Conservation (phyloP, 2,329 filamentous ascomycete species). For the Geosmithia putterillii region DNA sequence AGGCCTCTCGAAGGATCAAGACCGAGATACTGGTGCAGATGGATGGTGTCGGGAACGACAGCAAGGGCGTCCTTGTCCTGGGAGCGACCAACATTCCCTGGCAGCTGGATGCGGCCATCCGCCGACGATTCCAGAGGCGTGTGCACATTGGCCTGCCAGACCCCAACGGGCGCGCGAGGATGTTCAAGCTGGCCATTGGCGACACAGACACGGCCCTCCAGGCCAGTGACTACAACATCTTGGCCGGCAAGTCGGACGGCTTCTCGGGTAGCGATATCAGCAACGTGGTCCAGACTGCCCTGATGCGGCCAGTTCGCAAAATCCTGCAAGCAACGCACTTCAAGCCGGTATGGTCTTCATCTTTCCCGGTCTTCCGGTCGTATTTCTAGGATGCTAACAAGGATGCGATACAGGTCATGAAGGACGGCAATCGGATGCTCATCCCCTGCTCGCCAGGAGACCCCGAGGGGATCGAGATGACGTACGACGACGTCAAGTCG, state of each 20-base stretch:
- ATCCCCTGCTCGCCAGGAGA: conserved; percentile 95
- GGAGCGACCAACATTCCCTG: conserved; percentile 98
- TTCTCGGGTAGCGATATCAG: conserved; percentile 94
- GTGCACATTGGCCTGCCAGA: conserved; percentile 95
- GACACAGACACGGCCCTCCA: conserved; percentile 79
- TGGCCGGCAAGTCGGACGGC: conserved; percentile 77
- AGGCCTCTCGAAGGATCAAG: conserved; percentile 95
- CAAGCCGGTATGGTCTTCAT: conserved; percentile 55
- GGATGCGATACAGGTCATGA: conserved; percentile 43
- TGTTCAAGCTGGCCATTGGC: conserved; percentile 95
- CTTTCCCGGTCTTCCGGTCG: neutral
- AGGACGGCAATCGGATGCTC: conserved; percentile 54
- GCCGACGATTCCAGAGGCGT: conserved; percentile 87
- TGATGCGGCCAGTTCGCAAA: conserved; percentile 95
- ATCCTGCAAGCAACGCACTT: conserved; percentile 98
- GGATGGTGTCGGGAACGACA: conserved; percentile 96
- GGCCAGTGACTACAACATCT: conserved; percentile 62
- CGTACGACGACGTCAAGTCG: conserved; percentile 75
- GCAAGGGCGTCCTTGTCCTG: conserved; percentile 82
- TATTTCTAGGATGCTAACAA: conserved; percentile 6
- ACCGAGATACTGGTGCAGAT: conserved; percentile 97
- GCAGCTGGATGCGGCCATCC: conserved; percentile 94
- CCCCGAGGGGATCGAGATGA: conserved; percentile 77
- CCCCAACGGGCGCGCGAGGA: conserved; percentile 70
- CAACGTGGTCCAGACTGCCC: conserved; percentile 87